Evolutionary conservation across 2,329 filamentous ascomycete species (phyloP).

Genomic region (Leptographium radiaticola): DNA sequence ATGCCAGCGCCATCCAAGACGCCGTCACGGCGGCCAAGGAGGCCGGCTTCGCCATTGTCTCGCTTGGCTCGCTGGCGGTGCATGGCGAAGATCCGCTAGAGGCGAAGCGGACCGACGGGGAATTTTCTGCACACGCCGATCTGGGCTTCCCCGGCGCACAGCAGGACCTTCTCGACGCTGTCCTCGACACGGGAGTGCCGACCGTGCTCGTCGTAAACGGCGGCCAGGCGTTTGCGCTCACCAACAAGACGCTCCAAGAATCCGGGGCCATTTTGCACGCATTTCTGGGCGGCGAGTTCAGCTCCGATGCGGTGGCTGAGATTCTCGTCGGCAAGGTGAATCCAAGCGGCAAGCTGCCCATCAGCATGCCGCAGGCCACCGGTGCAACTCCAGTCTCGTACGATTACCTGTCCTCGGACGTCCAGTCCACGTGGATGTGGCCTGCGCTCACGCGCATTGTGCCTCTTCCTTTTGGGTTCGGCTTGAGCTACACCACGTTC

Average conservation of each 20-base stretch:
- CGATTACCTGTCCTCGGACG: constrained; percentile 47
- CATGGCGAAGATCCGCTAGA: constrained; percentile 14
- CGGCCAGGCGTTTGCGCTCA: constrained; percentile 19
- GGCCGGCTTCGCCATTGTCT: constrained; percentile 17
- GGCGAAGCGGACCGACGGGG: constrained; percentile 21
- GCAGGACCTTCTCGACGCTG: constrained; percentile 20
- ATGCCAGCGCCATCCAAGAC: neutral
- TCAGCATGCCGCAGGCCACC: constrained; percentile 52
- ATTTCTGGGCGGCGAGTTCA: constrained; percentile 54
- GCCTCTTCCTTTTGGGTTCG: constrained; percentile 47
- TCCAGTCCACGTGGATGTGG: constrained; percentile 28
- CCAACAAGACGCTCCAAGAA: constrained; percentile 20
- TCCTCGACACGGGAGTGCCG: constrained; percentile 18
- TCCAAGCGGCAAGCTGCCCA: constrained; percentile 55
- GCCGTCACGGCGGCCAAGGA: constrained; percentile 17
- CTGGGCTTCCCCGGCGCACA: constrained; percentile 20
- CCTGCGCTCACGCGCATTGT: constrained; percentile 26
- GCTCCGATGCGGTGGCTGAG: constrained; percentile 49
- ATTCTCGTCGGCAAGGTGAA: constrained; percentile 48
- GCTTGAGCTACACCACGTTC: constrained; percentile 54
- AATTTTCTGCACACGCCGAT: constrained; percentile 19
- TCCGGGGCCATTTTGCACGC: constrained; percentile 43
- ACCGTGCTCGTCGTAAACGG: constrained; percentile 18
- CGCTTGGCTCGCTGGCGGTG: constrained; percentile 17
- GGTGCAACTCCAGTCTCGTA: constrained; percentile 48